Base-by-base conservation (phyloP, 257 asterid genomes). In the Vinca minor region DNA sequence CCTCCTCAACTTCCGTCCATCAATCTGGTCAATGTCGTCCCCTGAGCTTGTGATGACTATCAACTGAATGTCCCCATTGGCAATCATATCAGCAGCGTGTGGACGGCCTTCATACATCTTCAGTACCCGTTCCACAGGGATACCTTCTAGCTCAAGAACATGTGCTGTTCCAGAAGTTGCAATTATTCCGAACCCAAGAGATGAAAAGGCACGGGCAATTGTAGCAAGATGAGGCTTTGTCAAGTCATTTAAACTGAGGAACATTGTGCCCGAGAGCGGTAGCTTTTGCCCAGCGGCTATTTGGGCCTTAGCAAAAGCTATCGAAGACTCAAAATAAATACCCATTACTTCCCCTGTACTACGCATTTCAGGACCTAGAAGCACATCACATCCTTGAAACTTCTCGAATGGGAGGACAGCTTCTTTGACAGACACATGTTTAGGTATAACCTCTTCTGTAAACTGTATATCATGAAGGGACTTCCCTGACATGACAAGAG, bases 341-440 rank as follows among this genome's bases (percentile, higher is more conserved):
- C 97, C 97, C 97, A 93, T 93, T 4, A 93, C 97, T 73, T 93
- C 99, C 1, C 97, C 99, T 0, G 99, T 93, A 80, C 99, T 93
- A 6, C 96, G 91, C 99, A 93, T 93, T 68, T 93, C 99, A 1
- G 99, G 99, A 12, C 99, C 99, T 1, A 93, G 78, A 20, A 93
- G 79, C 34, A 93, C 95, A 31, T 93, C 99, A 6, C 97, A 94
- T 2, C 97, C 99, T 64, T 83, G 96, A 73, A 93, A 93, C 71
- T 93, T 93, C 75, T 93, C 99, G 28, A 93, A 93, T 5, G 99
- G 97, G 68, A 93, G 89, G 25, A 89, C 99, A 1, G 94, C 99
- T 72, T 93, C 99, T 73, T 93, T 93, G 23, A 93, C 97, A 7
- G 96, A 89, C 0, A 89, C 86, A 15, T 93, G 97, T 55, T 59